Percentiles rank a stretch among this genome's conserved stretches.
phyloP scores from a whole-genome alignment of 371 early-diverging fungal species.

The Rhizopus sp. region DNA sequence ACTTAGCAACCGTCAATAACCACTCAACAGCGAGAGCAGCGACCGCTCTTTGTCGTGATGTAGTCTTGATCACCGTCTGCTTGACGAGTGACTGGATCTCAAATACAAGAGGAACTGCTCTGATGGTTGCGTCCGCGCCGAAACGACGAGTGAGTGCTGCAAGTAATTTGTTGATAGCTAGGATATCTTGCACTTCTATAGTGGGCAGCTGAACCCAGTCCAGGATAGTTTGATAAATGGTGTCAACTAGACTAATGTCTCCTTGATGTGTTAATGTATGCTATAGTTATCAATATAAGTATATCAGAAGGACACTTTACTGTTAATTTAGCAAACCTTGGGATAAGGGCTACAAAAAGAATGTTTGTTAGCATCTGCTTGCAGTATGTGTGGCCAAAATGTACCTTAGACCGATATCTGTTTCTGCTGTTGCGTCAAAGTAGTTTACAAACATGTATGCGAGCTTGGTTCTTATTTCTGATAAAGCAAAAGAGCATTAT shows the following conservation, averaged over 20 bases:
- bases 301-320: not conserved
- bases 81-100: slow-evolving; percentile 52
- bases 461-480: slow-evolving; percentile 42
- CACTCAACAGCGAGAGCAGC: slow-evolving; percentile 61
- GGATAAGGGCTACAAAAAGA: slow-evolving; percentile 29
- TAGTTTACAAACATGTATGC: slow-evolving; percentile 33
- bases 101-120: slow-evolving; percentile 66
- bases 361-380: slow-evolving; percentile 16
- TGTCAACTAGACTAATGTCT: slow-evolving; percentile 53
- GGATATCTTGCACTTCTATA: slow-evolving; percentile 61
- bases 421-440: slow-evolving; percentile 38
- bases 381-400: too few relatives aligned
- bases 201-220: slow-evolving; percentile 55
- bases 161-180: slow-evolving; percentile 55
- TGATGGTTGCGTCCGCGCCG: slow-evolving; percentile 62
- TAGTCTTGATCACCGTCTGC: slow-evolving; percentile 28
- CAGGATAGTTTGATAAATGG: slow-evolving; percentile 56
- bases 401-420: slow-evolving; percentile 29
- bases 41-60: slow-evolving; percentile 57
- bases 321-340: slow-evolving; percentile 14
- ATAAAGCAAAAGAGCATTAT: not conserved
- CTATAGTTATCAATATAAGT: slow-evolving; percentile 9
- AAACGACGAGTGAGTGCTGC: slow-evolving; percentile 56
- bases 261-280: slow-evolving; percentile 35
- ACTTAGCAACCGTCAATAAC: slow-evolving; percentile 43